Conservation (phyloP, 2,329 filamentous ascomycete genomes). For the Gyromitra esculenta region DNA sequence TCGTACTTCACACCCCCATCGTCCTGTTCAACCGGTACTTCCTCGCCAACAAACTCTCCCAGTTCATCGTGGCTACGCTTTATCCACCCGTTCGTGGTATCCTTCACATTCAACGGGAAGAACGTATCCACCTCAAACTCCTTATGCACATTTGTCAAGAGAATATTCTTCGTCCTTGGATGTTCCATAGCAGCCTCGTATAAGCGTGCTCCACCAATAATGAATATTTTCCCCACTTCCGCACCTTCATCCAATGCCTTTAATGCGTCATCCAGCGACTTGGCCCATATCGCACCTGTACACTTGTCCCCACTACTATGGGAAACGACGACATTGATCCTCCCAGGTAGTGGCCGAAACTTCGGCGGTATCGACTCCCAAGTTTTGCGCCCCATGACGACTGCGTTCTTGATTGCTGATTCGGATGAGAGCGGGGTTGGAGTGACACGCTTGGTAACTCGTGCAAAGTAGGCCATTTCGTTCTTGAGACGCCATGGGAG, state of each 20-base stretch:
- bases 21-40: constrained; percentile 66
- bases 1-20: constrained; percentile 74
- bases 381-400: constrained; percentile 95
- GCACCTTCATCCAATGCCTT: constrained; percentile 59
- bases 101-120: constrained; percentile 69
- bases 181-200: constrained; percentile 76
- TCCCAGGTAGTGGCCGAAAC: constrained; percentile 80
- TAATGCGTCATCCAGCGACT: constrained; percentile 70
- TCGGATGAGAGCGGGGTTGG: constrained; percentile 42
- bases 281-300: constrained; percentile 61
- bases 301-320: constrained; percentile 60
- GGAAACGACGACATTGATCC: constrained; percentile 84
- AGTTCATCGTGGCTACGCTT: constrained; percentile 66
- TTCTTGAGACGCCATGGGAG: constrained; percentile 90
- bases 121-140: constrained; percentile 77
- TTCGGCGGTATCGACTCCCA: constrained; percentile 86
- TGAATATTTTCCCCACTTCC: constrained; percentile 72
- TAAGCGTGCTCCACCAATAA: constrained; percentile 90
- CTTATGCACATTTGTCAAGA: constrained; percentile 74
- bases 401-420: constrained; percentile 54
- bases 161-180: constrained; percentile 69
- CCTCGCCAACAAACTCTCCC: constrained; percentile 73
- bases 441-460: constrained; percentile 77
- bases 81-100: constrained; percentile 65
- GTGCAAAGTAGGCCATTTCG: constrained; percentile 95